phyloP scores from a whole-genome alignment of 495 filamentous ascomycete species.

The Talaromyces liani region DNA sequence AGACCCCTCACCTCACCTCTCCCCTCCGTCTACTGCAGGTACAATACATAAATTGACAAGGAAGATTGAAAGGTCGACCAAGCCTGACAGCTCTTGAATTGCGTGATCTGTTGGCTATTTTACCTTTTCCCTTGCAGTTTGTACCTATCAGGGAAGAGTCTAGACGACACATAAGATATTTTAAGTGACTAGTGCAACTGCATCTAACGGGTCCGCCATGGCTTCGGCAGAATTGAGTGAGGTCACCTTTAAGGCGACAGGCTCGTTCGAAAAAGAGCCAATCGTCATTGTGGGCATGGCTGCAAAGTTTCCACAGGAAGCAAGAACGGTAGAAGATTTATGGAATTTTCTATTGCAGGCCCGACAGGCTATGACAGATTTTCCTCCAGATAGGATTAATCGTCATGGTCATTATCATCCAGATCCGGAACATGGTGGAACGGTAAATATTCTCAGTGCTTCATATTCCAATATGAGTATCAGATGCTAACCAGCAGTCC shows the following conservation, averaged over 20 bases:
- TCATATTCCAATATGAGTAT: neutral
- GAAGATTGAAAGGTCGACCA: neutral
- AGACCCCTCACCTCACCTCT: neutral
- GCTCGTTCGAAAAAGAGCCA: conserved; percentile 5
- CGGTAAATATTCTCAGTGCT: neutral
- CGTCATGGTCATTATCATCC: conserved; percentile 7
- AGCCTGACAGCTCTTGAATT: neutral
- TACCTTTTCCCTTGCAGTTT: neutral
- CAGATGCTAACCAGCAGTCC: neutral
- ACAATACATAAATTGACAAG: neutral
- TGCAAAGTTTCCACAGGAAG: conserved; percentile 12
- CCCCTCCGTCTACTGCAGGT: neutral
- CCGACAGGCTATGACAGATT: conserved; percentile 18
- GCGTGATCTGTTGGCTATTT: neutral
- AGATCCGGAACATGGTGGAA: conserved; percentile 3
- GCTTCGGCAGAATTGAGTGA: neutral
- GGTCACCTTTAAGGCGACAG: neutral
- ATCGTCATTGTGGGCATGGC: conserved; percentile 16
- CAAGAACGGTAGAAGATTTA: conserved; percentile 2
- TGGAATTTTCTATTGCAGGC: conserved; percentile 10
- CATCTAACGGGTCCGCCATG: neutral
- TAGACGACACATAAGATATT: neutral
- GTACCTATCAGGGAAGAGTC: neutral
- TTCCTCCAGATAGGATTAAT: conserved; percentile 8
- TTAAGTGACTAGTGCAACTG: neutral